Evolutionary conservation across 495 filamentous ascomycete species (phyloP), one percentile per base, ranked within the genome.

Genomic region (Penicillium alfredii): DNA sequence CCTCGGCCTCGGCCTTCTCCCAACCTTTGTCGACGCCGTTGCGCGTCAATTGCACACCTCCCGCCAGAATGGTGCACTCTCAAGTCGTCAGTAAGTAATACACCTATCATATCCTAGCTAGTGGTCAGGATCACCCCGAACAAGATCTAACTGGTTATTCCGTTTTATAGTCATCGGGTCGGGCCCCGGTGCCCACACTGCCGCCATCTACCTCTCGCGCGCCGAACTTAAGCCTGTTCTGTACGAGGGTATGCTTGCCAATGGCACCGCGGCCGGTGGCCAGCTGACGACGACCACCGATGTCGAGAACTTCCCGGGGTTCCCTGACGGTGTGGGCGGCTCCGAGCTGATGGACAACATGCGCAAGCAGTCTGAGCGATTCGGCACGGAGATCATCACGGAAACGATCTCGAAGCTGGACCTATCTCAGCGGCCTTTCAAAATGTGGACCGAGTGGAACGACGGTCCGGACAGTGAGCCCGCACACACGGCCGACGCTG

Each of bases 201-300:
- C 92, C 38, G 92, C 90, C 48, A 78, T 98, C 58, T 98, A 98
- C 62, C 82, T 95, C 42, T 82, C 88, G 17, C 84, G 92, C 56
- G 92, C 92, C 45, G 88, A 98, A 60, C 69, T 98, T 46, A 44
- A 63, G 76, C 84, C 92, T 23, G 84, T 95, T 41, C 70, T 98
- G 38, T 98, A 97, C 55, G 92, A 98, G 70, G 92, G 92, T 42
- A 94, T 97, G 73, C 81, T 98, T 42, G 92, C 92, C 46, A 93
- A 95, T 52, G 92, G 92, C 50, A 92, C 93, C 59, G 92, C 92
- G 4, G 83, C 92, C 31, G 92, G 92, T 51, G 92, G 92, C 20
- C 92, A 98, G 71, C 70, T 98, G 38, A 98, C 92, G 15, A 98
- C 92, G 23, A 98, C 92, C 39, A 96, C 94, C 53, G 92, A 98